phyloP scores from a whole-genome alignment of 2,329 filamentous ascomycete species.

The Calonectria pteridis region DNA sequence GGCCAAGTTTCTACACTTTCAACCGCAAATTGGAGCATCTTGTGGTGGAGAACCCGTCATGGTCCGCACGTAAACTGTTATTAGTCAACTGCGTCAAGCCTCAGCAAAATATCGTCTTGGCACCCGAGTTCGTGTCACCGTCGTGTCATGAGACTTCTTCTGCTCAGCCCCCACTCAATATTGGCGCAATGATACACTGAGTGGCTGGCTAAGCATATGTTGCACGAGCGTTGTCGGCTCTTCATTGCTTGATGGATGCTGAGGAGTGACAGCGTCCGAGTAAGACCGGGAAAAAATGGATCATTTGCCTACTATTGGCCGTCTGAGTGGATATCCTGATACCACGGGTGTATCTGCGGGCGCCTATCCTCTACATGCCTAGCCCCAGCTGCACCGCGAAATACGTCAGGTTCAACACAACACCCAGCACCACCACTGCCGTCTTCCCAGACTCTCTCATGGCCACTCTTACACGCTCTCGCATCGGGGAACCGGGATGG shows the following conservation, averaged over 20 bases:
- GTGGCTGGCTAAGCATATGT: not conserved
- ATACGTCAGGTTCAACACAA: constrained; percentile 12
- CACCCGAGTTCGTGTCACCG: not conserved
- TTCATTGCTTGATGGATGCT: no score
- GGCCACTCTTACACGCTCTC: not conserved
- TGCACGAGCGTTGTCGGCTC: not conserved
- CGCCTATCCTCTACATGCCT: not conserved
- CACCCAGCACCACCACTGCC: not conserved
- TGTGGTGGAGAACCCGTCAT: not conserved
- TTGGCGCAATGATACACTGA: not conserved
- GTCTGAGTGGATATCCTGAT: not conserved
- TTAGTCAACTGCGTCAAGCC: not conserved
- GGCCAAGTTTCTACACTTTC: no score
- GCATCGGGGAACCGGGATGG: constrained; percentile 5
- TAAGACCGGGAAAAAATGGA: no score
- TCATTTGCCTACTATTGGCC: no score
- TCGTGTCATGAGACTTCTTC: not conserved
- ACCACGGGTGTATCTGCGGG: not conserved
- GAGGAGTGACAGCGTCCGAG: not conserved
- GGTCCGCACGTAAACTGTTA: not conserved
- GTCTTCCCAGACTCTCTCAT: not conserved
- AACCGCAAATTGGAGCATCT: not conserved
- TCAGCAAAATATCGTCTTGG: not conserved
- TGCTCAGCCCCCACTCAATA: not conserved
- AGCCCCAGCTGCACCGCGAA: not conserved